Evolutionary conservation across 2,329 filamentous ascomycete genomes (phyloP).

Genomic region (Chlorencoelia australis): DNA sequence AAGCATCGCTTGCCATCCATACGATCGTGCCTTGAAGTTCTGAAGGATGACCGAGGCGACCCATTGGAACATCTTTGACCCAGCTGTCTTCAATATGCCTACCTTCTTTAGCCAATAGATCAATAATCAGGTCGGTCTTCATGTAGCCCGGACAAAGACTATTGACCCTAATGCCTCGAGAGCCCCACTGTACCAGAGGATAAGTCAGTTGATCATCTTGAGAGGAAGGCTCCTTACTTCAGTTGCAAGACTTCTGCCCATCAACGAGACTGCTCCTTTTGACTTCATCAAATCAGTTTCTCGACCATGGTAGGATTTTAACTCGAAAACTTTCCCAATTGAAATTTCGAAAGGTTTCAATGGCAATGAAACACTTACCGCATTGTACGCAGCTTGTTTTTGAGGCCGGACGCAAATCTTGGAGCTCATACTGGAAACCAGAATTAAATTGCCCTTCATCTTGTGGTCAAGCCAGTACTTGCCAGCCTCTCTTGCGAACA

Average conservation of each 20-base stretch:
- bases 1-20: constrained; percentile 22
- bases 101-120: constrained; percentile 28
- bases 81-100: constrained; percentile 29
- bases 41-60: constrained; percentile 29
- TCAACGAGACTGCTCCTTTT: constrained; percentile 51
- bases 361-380: constrained; percentile 19
- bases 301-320: no score
- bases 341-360: no score
- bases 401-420: constrained; percentile 28
- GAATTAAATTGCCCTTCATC: constrained; percentile 22
- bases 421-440: constrained; percentile 25
- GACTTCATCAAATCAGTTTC: constrained; percentile 24
- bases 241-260: constrained; percentile 47
- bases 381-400: constrained; percentile 30
- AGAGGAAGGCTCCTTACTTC: constrained; percentile 22
- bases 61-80: constrained; percentile 29
- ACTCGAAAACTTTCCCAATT: no score
- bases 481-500: constrained; percentile 29
- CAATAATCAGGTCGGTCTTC: constrained; percentile 27
- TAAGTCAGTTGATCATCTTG: background rate
- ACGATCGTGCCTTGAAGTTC: constrained; percentile 29
- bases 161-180: constrained; percentile 54
- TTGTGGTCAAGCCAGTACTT: constrained; percentile 28
- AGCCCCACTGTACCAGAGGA: constrained; percentile 43
- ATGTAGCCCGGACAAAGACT: constrained; percentile 53